Evolutionary conservation across 371 early-diverging fungal species (phyloP).

Genomic region (Batrachochytrium dendrobatidis): DNA sequence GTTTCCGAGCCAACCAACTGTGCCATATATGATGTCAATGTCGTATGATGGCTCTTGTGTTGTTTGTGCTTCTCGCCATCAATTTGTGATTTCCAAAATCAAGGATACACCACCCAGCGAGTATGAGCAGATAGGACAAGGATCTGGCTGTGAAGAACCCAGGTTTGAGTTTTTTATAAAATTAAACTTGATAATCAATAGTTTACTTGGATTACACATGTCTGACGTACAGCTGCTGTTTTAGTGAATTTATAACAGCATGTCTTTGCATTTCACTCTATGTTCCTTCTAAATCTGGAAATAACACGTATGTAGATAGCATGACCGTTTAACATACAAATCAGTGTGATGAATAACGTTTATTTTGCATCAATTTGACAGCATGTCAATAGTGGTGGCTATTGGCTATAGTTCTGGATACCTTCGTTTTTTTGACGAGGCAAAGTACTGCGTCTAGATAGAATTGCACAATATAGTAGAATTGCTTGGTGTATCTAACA

Average conservation of each 20-base stretch:
- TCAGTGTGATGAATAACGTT: too few species aligned
- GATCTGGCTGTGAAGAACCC: neutral
- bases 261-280: slow-evolving; percentile 1
- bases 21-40: slow-evolving; percentile 1
- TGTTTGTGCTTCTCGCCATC: neutral
- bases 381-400: neutral
- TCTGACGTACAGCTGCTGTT: too few species aligned
- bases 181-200: neutral
- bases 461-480: too few species aligned
- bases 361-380: too few species aligned
- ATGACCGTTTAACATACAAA: too few species aligned
- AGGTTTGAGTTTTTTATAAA: neutral
- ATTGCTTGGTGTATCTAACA: too few species aligned
- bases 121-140: slow-evolving; percentile 1
- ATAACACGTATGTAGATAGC: neutral
- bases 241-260: neutral
- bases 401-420: neutral
- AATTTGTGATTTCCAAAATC: neutral
- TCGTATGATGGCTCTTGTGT: neutral
- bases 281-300: neutral
- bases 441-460: too few species aligned
- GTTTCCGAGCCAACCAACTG: too few species aligned
- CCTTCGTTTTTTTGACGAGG: neutral
- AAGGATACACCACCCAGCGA: too few species aligned
- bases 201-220: neutral